Conservation (phyloP, 305 asterid genomes). For the Fraxinus albicans region DNA sequence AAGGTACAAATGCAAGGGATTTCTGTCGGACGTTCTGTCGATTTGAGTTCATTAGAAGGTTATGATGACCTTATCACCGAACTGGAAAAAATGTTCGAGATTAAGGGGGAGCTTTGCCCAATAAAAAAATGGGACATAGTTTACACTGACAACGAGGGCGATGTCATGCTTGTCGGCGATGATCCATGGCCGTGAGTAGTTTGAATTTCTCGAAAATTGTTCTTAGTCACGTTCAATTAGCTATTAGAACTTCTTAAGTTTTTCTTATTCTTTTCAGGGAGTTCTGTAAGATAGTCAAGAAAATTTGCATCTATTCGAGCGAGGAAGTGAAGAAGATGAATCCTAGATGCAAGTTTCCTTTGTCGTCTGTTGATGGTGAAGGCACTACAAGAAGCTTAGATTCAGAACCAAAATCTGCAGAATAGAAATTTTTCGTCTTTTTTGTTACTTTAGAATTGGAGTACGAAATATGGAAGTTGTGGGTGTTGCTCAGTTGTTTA, state of each 20-base stretch:
- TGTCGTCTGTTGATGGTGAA: slow-evolving; percentile 39
- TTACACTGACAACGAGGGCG: slow-evolving; percentile 78
- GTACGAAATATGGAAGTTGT: slow-evolving; percentile 22
- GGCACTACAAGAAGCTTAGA: slow-evolving; percentile 40
- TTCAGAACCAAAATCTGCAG: slow-evolving; percentile 48
- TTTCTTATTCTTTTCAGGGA: slow-evolving; percentile 44
- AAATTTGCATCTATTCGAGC: slow-evolving; percentile 60
- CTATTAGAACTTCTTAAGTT: background rate
- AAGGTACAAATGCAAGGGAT: slow-evolving; percentile 94
- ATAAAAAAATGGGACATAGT: slow-evolving; percentile 72
- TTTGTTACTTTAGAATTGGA: slow-evolving; percentile 16
- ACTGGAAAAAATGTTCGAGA: slow-evolving; percentile 65
- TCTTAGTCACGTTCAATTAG: background rate
- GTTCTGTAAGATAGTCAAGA: slow-evolving; percentile 65
- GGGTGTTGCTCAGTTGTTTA: slow-evolving; percentile 19
- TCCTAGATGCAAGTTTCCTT: slow-evolving; percentile 21
- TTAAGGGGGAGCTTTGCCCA: slow-evolving; percentile 73
- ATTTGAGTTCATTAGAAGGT: slow-evolving; percentile 54
- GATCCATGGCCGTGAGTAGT: slow-evolving; percentile 86
- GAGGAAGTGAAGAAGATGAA: slow-evolving; percentile 85
- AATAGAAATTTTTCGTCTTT: slow-evolving; percentile 25
- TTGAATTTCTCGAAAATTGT: background rate
- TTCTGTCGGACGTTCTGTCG: slow-evolving; percentile 85
- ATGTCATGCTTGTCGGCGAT: slow-evolving; percentile 89
- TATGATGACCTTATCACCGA: slow-evolving; percentile 65